phyloP scores from a whole-genome alignment of 768 basidiomycete genomes.

The Xerocomus brunneocitrinus region DNA sequence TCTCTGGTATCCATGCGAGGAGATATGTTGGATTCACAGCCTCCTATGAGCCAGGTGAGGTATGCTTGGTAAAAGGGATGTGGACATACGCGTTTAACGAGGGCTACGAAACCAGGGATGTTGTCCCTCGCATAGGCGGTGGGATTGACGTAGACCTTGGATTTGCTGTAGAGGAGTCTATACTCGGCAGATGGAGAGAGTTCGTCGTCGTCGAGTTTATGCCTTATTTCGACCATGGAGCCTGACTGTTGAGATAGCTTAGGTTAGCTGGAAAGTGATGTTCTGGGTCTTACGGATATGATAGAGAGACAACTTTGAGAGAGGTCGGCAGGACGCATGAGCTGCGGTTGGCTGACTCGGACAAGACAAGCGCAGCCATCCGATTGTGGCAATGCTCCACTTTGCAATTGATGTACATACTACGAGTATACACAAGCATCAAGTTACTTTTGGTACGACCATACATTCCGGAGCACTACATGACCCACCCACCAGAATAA shows the following conservation, averaged over 20 bases:
- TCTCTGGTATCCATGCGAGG: slow-evolving; percentile 92
- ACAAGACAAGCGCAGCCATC: slow-evolving; percentile 12
- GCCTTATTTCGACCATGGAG: slow-evolving; percentile 78
- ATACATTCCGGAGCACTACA: slow-evolving; percentile 91
- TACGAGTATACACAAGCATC: slow-evolving; percentile 13
- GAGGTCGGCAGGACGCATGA: slow-evolving; percentile 25
- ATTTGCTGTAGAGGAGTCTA: slow-evolving; percentile 83
- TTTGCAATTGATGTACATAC: background rate
- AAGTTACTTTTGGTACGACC: slow-evolving; percentile 87
- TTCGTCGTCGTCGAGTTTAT: slow-evolving; percentile 24
- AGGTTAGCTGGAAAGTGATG: slow-evolving; percentile 1
- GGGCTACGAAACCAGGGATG: slow-evolving; percentile 86
- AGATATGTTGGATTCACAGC: slow-evolving; percentile 71
- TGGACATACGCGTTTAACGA: slow-evolving; percentile 78
- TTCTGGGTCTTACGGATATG: slow-evolving; percentile 39
- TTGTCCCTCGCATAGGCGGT: slow-evolving; percentile 90
- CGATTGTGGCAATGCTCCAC: slow-evolving; percentile 18
- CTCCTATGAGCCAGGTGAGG: slow-evolving; percentile 45
- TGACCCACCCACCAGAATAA: slow-evolving; percentile 1
- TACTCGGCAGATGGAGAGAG: slow-evolving; percentile 34
- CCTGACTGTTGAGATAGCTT: slow-evolving; percentile 31
- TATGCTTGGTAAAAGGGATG: slow-evolving; percentile 3
- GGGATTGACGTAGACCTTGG: slow-evolving; percentile 94
- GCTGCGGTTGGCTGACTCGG: background rate
- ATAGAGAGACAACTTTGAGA: slow-evolving; percentile 43